Conservation (phyloP, 305 asterid genomes). For the Fraxinus sp. region DNA sequence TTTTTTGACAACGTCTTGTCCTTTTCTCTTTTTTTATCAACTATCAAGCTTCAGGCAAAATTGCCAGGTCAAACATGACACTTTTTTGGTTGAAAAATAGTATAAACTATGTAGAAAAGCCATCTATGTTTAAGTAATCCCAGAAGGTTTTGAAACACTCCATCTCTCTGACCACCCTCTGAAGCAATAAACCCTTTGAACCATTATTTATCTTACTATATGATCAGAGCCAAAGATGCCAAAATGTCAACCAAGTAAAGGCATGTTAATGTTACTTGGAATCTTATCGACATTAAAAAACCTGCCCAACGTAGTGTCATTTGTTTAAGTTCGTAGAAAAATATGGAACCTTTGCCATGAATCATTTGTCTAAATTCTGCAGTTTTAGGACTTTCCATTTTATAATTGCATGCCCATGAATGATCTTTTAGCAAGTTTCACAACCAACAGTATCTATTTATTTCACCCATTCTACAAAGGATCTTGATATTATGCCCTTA, state of each 20-base stretch:
- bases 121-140: background rate
- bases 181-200: background rate
- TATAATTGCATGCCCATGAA: background rate
- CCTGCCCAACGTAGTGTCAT: background rate
- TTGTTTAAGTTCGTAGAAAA: background rate
- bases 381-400: background rate
- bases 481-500: background rate
- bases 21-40: background rate
- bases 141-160: background rate
- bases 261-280: background rate
- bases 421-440: background rate
- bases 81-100: background rate
- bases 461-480: background rate
- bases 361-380: background rate
- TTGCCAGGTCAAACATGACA: background rate
- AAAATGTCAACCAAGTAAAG: background rate
- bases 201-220: background rate
- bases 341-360: background rate
- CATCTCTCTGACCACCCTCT: background rate
- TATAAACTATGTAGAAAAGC: background rate
- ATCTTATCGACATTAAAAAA: background rate
- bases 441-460: background rate
- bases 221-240: conserved; percentile 3
- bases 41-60: background rate
- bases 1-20: background rate